These are phyloP conservation scores for Fomitopsis schrenkii DNA, from an alignment of 1,284 basidiomycete species.

Conservation along the genomic window DNA sequence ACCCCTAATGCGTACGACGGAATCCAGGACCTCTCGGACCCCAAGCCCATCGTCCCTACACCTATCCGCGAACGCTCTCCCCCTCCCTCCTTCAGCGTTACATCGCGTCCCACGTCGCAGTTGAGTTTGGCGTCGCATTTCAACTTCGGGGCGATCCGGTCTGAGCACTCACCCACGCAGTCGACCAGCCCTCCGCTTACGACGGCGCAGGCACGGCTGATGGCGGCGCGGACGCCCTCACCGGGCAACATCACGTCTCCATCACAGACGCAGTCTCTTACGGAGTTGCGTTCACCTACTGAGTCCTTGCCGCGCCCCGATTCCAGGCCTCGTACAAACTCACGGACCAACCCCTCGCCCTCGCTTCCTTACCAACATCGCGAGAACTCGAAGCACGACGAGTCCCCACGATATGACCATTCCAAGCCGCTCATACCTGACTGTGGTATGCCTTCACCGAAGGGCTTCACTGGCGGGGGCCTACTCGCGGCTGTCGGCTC, in stretches of 20 bases:
- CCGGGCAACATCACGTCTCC: neutral
- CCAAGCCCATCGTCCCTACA: conserved; percentile 51
- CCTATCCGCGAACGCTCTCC: conserved; percentile 59
- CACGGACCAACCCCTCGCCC: neutral
- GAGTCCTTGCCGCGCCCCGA: neutral
- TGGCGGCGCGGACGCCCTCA: neutral
- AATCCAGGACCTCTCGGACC: conserved; percentile 19
- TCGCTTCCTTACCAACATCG: neutral
- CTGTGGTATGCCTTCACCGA: conserved; percentile 8
- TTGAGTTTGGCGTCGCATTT: conserved; percentile 14
- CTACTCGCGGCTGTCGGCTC: conserved; percentile 19
- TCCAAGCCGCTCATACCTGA: conserved; percentile 16
- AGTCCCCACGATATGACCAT: too few species aligned
- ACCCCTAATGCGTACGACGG: conserved; percentile 23
- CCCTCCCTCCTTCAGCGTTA: conserved; percentile 63
- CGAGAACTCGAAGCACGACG: too few species aligned
- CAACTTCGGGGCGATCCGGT: conserved; percentile 4
- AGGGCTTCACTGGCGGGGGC: conserved; percentile 27
- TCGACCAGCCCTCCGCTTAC: conserved; percentile 2
- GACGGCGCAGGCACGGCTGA: neutral
- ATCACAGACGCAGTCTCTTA: neutral
- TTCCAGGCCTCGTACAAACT: neutral
- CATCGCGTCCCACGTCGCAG: conserved; percentile 48
- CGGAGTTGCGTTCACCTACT: neutral
- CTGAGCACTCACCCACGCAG: conserved; percentile 7